Percentiles rank a stretch among this genome's conserved stretches.
These are phyloP conservation scores for Ceratobasidium sp. DNA, from an alignment of 1,284 basidiomycete species.

Conservation along the genomic window DNA sequence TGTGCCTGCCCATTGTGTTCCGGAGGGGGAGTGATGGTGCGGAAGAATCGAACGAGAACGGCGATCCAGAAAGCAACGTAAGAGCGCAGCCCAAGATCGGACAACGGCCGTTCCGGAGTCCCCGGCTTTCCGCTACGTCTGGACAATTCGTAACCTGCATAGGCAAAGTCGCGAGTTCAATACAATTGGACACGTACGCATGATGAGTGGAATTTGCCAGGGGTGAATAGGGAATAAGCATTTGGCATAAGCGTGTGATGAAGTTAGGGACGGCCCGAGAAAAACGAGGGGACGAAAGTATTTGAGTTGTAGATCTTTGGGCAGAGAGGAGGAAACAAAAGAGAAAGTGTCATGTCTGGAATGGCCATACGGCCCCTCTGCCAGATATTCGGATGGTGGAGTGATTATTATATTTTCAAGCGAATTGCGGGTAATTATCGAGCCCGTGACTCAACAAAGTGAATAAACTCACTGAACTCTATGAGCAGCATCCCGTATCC, in stretches of 20 bases:
- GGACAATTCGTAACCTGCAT: constrained; percentile 87
- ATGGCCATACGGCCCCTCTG: constrained; percentile 1
- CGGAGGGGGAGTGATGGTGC: constrained; percentile 46
- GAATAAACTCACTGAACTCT: constrained; percentile 85
- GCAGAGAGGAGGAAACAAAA: background rate
- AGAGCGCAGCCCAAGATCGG: constrained; percentile 88
- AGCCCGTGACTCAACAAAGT: background rate
- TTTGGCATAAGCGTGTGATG: constrained; percentile 21
- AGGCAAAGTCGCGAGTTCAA: constrained; percentile 21
- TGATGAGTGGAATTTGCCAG: constrained; percentile 9
- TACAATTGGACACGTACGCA: constrained; percentile 10
- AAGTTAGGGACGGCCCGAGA: background rate
- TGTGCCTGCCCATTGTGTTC: constrained; percentile 4
- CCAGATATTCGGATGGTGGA: background rate
- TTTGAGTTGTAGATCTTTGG: constrained; percentile 3
- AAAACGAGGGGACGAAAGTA: constrained; percentile 2
- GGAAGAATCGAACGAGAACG: constrained; percentile 82
- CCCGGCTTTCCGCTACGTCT: constrained; percentile 78
- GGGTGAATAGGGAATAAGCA: constrained; percentile 5
- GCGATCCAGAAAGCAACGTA: constrained; percentile 94
- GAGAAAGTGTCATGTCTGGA: constrained; percentile 10
- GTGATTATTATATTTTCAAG: constrained; percentile 8
- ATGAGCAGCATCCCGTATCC: constrained; percentile 96
- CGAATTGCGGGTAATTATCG: constrained; percentile 1
- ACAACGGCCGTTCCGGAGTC: constrained; percentile 94